Evolutionary conservation across 305 asterid genomes (phyloP), one percentile per base, ranked within the genome.

Genomic region (Plantago lanceolata): DNA sequence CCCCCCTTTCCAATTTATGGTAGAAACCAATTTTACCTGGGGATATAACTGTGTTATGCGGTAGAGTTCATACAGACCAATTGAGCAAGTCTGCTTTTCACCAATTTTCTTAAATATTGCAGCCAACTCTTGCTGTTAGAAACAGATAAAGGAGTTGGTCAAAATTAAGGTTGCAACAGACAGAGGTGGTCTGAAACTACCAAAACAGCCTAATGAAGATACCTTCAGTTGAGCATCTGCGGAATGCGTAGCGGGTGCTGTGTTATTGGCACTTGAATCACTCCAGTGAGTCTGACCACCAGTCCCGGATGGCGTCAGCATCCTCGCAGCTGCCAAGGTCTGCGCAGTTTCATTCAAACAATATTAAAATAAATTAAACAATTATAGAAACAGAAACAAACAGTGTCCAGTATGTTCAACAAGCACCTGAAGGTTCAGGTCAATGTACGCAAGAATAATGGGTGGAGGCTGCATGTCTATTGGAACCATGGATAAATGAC

Each of bases 251-350:
- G 95, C 73, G 71, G 96, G 95, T 63, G 95, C 74, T 26, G 96
- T 77, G 75, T 85, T 81, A 66, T 88, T 88, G 60, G 85, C 90
- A 61, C 85, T 73, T n/a, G 99, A 85, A 74, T 94, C 98, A 67
- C 78, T 91, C 96, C 99, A 94, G 70, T 88, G 96, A 61, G 95
- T 90, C 84, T 94, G 97, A 68, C 96, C 97, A 68, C 66, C 89
- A 53, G 99, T 88, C 44, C 90, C 98, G 54, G 97, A 75, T 59
- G 99, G 99, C n/a, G 99, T 88, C 79, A 94, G 75, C 98, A 94
- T 91, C 83, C 98, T 88, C 18, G 99, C 96, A 65, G 99, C 97
- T 49, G 99, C 98, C 87, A 94, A 76, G 33, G 96, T 94, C 98
- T 91, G 82, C 65, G 56, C 81, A 72, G 68, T 60, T 59, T 60